Percentiles rank a stretch among this genome's conserved stretches.
phyloP scores from a whole-genome alignment of 2,329 filamentous ascomycete genomes.

The Botrytis porri region DNA sequence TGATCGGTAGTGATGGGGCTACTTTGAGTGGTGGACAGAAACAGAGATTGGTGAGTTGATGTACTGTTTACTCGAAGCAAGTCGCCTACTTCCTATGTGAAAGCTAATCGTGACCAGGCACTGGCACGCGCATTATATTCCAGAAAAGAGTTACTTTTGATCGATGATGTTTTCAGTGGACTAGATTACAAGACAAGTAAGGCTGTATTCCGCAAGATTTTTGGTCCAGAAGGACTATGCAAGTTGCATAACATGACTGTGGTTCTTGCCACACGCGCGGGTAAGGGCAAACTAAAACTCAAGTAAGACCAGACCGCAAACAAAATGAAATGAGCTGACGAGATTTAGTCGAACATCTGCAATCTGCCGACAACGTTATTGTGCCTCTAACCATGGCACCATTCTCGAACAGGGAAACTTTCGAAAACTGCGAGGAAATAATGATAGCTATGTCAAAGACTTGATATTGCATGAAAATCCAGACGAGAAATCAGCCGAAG shows the following conservation, averaged over 20 bases:
- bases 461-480: neutral
- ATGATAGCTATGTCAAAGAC: slow-evolving; percentile 12
- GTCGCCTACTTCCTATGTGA: too few relatives aligned
- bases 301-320: neutral
- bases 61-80: too few relatives aligned
- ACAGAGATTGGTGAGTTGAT: slow-evolving; percentile 27
- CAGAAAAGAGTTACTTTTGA: slow-evolving; percentile 22
- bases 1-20: slow-evolving; percentile 37
- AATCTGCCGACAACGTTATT: slow-evolving; percentile 42
- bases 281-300: neutral
- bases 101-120: slow-evolving; percentile 19
- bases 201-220: slow-evolving; percentile 22
- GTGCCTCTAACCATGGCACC: slow-evolving; percentile 30
- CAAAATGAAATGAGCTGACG: neutral
- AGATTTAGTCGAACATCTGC: slow-evolving; percentile 25
- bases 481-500: neutral
- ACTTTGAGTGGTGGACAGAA: slow-evolving; percentile 36
- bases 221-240: slow-evolving; percentile 22
- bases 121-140: slow-evolving; percentile 29
- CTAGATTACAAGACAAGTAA: slow-evolving; percentile 27
- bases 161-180: slow-evolving; percentile 31
- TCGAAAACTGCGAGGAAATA: neutral
- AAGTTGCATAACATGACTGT: slow-evolving; percentile 36
- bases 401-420: slow-evolving; percentile 38
- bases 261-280: slow-evolving; percentile 23